Evolutionary conservation across 345 rosid species (phyloP), one percentile per base, ranked within the genome.

Genomic region (Geranium brycei): DNA sequence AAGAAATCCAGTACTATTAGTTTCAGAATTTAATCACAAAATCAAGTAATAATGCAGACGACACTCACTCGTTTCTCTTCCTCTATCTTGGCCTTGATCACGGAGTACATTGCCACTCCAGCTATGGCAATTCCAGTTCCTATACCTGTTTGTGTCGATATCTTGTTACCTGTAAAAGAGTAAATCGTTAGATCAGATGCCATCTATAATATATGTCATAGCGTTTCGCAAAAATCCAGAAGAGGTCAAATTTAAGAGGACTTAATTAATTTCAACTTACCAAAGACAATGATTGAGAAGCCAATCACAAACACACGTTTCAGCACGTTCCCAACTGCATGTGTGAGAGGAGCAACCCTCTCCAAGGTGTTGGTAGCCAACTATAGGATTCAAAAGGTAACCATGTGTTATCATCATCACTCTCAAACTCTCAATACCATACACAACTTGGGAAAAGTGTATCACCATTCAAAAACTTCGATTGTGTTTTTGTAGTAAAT

Each of bases 261-360:
- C 28, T 0, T 23, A 2, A 23, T 23, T 23, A 23, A 23, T 35
- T 35, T 35, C n/a, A 18, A 57, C 70, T 77, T 76, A 92, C 99
- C 99, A 47, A 92, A 89, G 75, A 68, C 38, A 19, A 92, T 31
- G 73, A 92, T 89, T 58, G 99, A 86, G 84, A 92, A 92, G 47
- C 95, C 99, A 15, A 92, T 92, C 63, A 92, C 99, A 56, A 92
- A 89, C 56, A 89, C 99, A 74, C 99, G 93, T 76, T 92, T 92
- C 81, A 92, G 84, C 77, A 92, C 99, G 76, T 92, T 92, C 65
- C 99, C 99, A 63, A 92, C 96, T 5, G 97, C 99, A 66, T 92
- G 99, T 16, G 99, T 92, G 59, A 92, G 89, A 32, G 99, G 97
- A 56, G 97, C 96, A 64, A 92, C 97, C 76, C 99, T 80, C 83